phyloP scores from a whole-genome alignment of 495 filamentous ascomycete species.

The Aspergillus baeticus region DNA sequence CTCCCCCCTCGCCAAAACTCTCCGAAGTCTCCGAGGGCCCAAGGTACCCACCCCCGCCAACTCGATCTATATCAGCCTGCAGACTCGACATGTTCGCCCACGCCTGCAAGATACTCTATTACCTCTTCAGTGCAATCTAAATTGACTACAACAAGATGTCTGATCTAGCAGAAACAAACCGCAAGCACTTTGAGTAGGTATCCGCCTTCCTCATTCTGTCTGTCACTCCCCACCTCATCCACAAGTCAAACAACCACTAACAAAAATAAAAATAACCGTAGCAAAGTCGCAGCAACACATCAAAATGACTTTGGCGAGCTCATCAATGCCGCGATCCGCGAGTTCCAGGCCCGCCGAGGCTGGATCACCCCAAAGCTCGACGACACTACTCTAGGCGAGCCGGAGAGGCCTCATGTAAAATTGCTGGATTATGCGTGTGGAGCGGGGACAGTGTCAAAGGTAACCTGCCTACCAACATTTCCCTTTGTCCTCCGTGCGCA shows the following conservation, averaged over 20 bases:
- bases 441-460: background rate
- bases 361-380: background rate
- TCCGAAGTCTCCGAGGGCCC: conserved; percentile 3
- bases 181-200: conserved; percentile 11
- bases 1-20: too few species aligned
- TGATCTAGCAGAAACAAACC: background rate
- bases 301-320: conserved; percentile 3
- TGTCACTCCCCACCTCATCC: conserved; percentile 31
- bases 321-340: background rate
- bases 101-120: background rate
- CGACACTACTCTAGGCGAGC: background rate
- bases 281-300: conserved; percentile 1
- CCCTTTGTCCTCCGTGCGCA: too few species aligned
- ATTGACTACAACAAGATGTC: background rate
- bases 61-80: background rate
- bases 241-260: background rate
- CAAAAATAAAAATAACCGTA: background rate
- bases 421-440: conserved; percentile 1
- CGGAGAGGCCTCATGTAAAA: too few species aligned
- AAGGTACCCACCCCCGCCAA: background rate
- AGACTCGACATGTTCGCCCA: background rate
- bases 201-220: conserved; percentile 12
- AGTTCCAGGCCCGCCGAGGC: background rate
- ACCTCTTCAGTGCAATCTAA: background rate
- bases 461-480: too few species aligned